Evolutionary conservation across 257 asterid genomes (phyloP).

Genomic region (Solanum pinnatisectum): DNA sequence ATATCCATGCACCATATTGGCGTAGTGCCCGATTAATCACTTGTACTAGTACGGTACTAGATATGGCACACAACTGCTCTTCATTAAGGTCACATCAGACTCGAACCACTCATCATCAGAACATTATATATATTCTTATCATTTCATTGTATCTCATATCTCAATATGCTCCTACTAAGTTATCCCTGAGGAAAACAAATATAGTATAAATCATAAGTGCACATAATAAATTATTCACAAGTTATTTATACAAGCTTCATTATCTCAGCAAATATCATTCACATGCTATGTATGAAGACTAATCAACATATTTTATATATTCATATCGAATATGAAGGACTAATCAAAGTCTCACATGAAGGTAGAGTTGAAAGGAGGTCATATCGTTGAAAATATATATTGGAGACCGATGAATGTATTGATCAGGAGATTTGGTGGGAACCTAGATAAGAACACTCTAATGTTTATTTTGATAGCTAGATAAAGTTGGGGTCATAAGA

Average conservation of each 20-base stretch:
- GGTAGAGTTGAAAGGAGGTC: too few species aligned
- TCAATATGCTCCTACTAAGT: neutral
- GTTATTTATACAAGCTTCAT: too few species aligned
- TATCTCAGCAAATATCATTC: neutral
- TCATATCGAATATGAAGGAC: neutral
- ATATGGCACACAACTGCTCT: neutral
- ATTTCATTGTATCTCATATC: neutral
- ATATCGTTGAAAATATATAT: too few species aligned
- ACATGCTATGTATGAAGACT: neutral
- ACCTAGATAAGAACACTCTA: too few species aligned
- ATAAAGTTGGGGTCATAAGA: too few species aligned
- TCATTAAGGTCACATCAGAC: neutral
- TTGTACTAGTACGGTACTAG: neutral
- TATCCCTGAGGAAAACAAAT: neutral
- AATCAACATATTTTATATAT: neutral
- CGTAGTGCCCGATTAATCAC: neutral
- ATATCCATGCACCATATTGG: neutral
- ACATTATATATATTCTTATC: too few species aligned
- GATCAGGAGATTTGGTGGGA: too few species aligned
- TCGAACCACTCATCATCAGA: neutral
- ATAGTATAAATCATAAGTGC: neutral
- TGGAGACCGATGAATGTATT: too few species aligned
- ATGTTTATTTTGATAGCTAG: too few species aligned
- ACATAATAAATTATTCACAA: too few species aligned
- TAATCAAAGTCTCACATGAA: neutral